Evolutionary conservation across 2,329 filamentous ascomycete genomes (phyloP).

Genomic region (Clonostachys rhizophaga): DNA sequence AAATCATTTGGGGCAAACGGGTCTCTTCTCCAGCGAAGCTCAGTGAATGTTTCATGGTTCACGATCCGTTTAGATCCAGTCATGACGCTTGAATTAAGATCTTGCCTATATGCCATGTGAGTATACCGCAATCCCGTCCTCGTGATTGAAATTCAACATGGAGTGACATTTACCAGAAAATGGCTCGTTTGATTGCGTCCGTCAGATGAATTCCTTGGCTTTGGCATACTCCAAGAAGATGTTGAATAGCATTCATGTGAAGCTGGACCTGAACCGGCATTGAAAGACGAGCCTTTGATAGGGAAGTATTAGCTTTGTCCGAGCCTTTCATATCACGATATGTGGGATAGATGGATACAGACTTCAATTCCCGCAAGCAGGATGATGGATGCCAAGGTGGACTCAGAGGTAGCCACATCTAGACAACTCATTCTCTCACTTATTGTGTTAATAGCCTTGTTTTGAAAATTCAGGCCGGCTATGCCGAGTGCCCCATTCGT

Average conservation of each 20-base stretch:
- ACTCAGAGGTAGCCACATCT: conserved; percentile 18
- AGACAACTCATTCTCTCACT: conserved; percentile 22
- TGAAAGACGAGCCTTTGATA: conserved; percentile 24
- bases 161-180: conserved; percentile 28
- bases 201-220: conserved; percentile 19
- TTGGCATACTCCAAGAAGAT: conserved; percentile 23
- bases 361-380: conserved; percentile 35
- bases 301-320: not conserved
- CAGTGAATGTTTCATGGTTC: conserved; percentile 31
- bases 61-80: conserved; percentile 30
- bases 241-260: conserved; percentile 30
- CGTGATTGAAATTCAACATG: conserved; percentile 3
- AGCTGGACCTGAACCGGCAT: conserved; percentile 29
- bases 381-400: conserved; percentile 34
- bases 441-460: conserved; percentile 20
- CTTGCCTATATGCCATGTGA: conserved; percentile 24
- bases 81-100: conserved; percentile 31
- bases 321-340: not conserved
- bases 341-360: conserved; percentile 3
- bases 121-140: not conserved
- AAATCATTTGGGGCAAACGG: conserved; percentile 18
- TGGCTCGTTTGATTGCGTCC: conserved; percentile 34
- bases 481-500: conserved; percentile 14
- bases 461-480: conserved; percentile 28
- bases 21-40: conserved; percentile 32